Conservation (phyloP, 108 stramenopile genomes). For the Pseudonitzschia multiseries region DNA sequence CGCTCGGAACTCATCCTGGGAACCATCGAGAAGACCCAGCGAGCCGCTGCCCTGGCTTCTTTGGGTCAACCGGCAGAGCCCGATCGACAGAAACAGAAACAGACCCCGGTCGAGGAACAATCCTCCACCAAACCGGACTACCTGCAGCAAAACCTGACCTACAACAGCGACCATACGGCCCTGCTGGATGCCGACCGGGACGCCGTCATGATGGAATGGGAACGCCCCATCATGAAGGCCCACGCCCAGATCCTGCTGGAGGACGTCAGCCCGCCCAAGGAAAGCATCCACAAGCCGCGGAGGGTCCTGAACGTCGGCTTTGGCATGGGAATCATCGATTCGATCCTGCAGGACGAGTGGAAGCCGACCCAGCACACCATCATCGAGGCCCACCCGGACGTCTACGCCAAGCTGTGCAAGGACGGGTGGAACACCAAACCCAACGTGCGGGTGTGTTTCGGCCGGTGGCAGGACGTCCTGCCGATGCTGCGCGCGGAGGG, state of each 20-base stretch:
- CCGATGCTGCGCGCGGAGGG: conserved; percentile 42
- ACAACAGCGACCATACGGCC: conserved; percentile 56
- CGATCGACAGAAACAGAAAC: background rate
- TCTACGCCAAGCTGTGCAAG: conserved; percentile 71
- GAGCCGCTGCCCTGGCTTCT: background rate
- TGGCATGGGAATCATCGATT: conserved; percentile 93
- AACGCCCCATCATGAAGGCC: conserved; percentile 89
- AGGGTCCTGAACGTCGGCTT: conserved; percentile 90
- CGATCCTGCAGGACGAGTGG: conserved; percentile 61
- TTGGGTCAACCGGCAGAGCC: background rate
- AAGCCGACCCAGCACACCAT: conserved; percentile 71
- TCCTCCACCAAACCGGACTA: conserved; percentile 85
- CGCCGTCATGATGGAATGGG: conserved; percentile 99
- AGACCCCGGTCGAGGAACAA: conserved; percentile 47
- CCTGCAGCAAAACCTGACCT: conserved; percentile 58
- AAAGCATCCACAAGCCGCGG: conserved; percentile 21
- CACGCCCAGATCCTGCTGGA: conserved; percentile 81
- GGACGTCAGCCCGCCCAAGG: conserved; percentile 20
- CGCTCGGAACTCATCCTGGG: conserved; percentile 82
- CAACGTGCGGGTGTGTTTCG: conserved; percentile 74
- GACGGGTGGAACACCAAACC: conserved; percentile 85
- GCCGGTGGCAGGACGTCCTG: conserved; percentile 88
- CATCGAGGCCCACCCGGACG: conserved; percentile 91
- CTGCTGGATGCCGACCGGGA: conserved; percentile 81
- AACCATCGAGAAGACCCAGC: conserved; percentile 48